Evolutionary conservation across 768 basidiomycete species (phyloP), one percentile per base, ranked within the genome.

Genomic region (Ephemerocybe angulata): DNA sequence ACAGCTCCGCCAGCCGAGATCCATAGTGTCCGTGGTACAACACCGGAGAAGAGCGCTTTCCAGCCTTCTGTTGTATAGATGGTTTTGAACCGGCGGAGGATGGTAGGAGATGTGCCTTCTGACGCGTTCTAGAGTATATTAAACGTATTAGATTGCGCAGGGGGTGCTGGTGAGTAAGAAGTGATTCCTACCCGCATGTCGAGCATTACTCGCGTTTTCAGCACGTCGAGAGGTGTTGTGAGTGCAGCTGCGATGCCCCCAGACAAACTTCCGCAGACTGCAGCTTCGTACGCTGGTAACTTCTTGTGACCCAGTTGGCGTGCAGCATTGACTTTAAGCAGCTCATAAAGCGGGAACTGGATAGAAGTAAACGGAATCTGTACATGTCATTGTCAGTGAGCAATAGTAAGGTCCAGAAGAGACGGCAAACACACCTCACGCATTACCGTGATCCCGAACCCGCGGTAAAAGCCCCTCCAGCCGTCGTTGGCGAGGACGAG

Each of bases 121-220:
- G 75, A 69, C 3, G 82, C 62, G 50, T 79, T 76, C 85, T 88
- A 60, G n/a, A 21, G 17, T 38, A 33, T 17, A 49, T 19, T 29
- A 51, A 43, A 30, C 31, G 52, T 27, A 52, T 24, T 30, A 6
- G 37, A 35, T 25, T 12, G 48, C 22, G 37, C 19, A 41, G 50
- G n/a, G 11, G 29, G 50, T 28, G 43, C n/a, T n/a, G n/a, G n/a
- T n/a, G 22, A 30, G 27, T 21, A 38, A 52, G 24, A 56, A 41
- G 29, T 50, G 40, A 17, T 42, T 51, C 12, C 43, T 31, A 94
- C 94, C 64, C 87, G 78, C 51, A 90, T 76, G 63, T 96, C 94
- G 7, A 98, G 80, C 97, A 99, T 99, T 41, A 97, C 88, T 17
- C 97, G 82, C 1, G 97, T 99, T 69, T 99, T 99, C 30, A 97